Conservation (phyloP, 73 alveolate genomes). For the Tetrahymena borealis region DNA sequence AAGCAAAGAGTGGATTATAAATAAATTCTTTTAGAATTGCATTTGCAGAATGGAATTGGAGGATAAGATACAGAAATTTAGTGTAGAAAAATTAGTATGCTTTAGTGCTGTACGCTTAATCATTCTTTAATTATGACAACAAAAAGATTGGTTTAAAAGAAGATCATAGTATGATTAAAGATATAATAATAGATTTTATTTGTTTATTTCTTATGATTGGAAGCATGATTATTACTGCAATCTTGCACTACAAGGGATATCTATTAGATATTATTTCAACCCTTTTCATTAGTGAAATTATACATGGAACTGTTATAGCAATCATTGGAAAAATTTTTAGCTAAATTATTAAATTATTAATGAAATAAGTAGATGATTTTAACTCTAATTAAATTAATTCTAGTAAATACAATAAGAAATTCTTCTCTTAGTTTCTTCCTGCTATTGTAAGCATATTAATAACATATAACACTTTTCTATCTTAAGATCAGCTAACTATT, state of each 20-base stretch:
- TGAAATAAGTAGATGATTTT: background rate
- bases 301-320: background rate
- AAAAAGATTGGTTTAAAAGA: background rate
- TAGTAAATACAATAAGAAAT: background rate
- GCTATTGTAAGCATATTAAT: background rate
- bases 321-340: background rate
- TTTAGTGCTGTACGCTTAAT: background rate
- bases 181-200: background rate
- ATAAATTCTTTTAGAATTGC: background rate
- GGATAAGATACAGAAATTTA: background rate
- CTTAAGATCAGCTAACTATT: background rate
- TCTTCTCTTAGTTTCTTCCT: background rate
- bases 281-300: background rate
- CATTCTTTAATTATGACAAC: background rate
- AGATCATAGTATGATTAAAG: background rate
- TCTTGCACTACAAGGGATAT: background rate
- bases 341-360: background rate
- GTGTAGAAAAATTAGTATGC: background rate
- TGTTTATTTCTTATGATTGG: background rate
- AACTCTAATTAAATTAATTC: background rate
- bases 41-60: background rate
- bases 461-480: background rate
- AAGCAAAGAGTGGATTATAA: background rate
- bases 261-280: background rate
- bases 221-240: background rate